Evolutionary conservation across 2,329 filamentous ascomycete genomes (phyloP).

Genomic region (Neofusicoccum umdonicola): DNA sequence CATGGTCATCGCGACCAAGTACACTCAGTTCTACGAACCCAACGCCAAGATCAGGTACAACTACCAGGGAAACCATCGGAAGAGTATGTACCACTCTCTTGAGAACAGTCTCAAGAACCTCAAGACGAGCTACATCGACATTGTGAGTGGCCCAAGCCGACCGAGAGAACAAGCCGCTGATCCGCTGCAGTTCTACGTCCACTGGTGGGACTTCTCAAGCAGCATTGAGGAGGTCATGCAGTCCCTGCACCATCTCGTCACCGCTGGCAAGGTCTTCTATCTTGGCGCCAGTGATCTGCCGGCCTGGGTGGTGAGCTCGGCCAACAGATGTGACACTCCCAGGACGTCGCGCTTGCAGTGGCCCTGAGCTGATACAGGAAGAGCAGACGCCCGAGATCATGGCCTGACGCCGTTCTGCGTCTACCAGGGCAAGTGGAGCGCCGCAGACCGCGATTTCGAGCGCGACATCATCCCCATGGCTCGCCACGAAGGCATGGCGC

Average conservation of each 20-base stretch:
- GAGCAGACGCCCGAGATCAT: conserved; percentile 62
- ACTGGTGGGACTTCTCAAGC: conserved; percentile 43
- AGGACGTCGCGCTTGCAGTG: not conserved
- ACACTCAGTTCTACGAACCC: conserved; percentile 36
- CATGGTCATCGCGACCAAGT: conserved; percentile 57
- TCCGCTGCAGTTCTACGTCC: conserved; percentile 34
- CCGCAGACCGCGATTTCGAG: conserved; percentile 63
- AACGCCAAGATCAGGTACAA: conserved; percentile 24
- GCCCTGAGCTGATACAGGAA: not conserved
- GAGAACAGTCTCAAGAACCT: conserved; percentile 42
- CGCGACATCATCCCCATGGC: conserved; percentile 69
- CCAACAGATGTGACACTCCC: conserved; percentile 36
- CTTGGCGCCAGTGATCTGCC: conserved; percentile 39
- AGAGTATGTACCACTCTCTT: conserved; percentile 37
- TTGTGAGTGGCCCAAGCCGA: conserved; percentile 20
- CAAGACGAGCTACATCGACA: conserved; percentile 42
- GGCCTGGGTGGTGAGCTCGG: conserved; percentile 45
- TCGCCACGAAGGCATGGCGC: conserved; percentile 60
- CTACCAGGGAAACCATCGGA: conserved; percentile 24
- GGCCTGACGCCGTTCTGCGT: conserved; percentile 69
- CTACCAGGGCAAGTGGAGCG: conserved; percentile 65
- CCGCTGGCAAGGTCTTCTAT: conserved; percentile 39
- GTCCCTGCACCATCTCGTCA: conserved; percentile 34
- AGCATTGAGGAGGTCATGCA: conserved; percentile 39
- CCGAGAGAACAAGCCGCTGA: not conserved